Conservation (phyloP, 108 stramenopile genomes). For the Aureococcus anophagefferens region DNA sequence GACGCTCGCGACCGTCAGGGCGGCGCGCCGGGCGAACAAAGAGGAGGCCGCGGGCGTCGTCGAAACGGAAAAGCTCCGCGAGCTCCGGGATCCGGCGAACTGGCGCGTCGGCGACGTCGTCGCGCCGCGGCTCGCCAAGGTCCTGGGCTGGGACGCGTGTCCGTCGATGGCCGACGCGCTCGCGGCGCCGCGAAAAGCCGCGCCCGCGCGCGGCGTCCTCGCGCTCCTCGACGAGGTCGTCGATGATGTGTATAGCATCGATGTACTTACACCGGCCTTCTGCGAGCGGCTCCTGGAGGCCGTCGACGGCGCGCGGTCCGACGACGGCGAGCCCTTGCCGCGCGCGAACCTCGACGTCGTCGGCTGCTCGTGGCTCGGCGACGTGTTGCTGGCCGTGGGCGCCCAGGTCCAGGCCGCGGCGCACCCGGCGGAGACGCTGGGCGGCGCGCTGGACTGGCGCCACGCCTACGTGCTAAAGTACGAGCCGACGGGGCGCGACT, state of each 20-base stretch:
- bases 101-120: neutral
- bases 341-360: neutral
- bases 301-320: neutral
- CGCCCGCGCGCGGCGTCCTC: neutral
- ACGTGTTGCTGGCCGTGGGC: neutral
- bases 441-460: neutral
- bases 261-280: neutral
- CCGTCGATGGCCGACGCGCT: neutral
- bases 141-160: neutral
- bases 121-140: neutral
- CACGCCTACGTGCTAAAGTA: neutral
- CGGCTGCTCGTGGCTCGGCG: neutral
- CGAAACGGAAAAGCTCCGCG: no score
- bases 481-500: neutral
- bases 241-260: neutral
- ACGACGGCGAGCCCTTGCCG: neutral
- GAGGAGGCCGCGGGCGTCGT: neutral
- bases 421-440: neutral
- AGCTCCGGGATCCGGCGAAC: no score
- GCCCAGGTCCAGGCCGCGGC: neutral
- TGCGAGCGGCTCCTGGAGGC: neutral
- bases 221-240: neutral
- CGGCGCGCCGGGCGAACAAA: neutral
- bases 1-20: neutral
- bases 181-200: neutral